These are phyloP conservation scores for Ascochyta fabae DNA, from an alignment of 2,329 filamentous ascomycete species.

Conservation along the genomic window DNA sequence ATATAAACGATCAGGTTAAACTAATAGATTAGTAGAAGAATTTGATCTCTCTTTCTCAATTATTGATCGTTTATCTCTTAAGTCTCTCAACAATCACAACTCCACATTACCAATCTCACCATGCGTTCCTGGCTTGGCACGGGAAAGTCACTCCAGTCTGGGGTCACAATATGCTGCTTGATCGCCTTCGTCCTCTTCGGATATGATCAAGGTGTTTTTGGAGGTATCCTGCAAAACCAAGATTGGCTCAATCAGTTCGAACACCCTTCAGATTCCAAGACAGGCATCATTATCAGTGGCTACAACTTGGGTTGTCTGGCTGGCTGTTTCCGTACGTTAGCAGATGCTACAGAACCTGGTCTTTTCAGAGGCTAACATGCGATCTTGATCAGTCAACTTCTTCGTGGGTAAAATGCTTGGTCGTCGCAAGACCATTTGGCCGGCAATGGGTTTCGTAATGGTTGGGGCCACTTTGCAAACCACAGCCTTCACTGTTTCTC, in stretches of 20 bases:
- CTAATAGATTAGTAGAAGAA: no score
- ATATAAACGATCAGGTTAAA: no score
- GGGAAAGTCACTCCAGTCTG: slow-evolving; percentile 16
- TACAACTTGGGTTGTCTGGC: slow-evolving; percentile 55
- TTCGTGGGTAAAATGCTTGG: neutral
- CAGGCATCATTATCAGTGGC: slow-evolving; percentile 53
- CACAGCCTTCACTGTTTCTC: slow-evolving; percentile 31
- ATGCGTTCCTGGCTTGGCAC: slow-evolving; percentile 7
- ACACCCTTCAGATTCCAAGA: slow-evolving; percentile 46
- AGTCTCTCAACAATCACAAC: no score
- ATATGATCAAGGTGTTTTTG: slow-evolving; percentile 59
- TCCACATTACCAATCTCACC: neutral
- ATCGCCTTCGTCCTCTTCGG: slow-evolving; percentile 33
- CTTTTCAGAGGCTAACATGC: no score
- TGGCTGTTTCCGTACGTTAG: slow-evolving; percentile 36
- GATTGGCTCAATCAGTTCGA: slow-evolving; percentile 53
- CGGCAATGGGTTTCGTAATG: slow-evolving; percentile 14
- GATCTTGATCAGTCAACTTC: neutral
- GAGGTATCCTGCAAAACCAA: slow-evolving; percentile 55
- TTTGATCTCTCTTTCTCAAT: no score
- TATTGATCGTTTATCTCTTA: no score
- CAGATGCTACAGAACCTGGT: no score
- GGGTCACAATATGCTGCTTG: slow-evolving; percentile 21
- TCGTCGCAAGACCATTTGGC: slow-evolving; percentile 8
- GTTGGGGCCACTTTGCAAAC: slow-evolving; percentile 48